Base-by-base conservation (phyloP, 1,139 yeast species). In the Petasospora fabianii region DNA sequence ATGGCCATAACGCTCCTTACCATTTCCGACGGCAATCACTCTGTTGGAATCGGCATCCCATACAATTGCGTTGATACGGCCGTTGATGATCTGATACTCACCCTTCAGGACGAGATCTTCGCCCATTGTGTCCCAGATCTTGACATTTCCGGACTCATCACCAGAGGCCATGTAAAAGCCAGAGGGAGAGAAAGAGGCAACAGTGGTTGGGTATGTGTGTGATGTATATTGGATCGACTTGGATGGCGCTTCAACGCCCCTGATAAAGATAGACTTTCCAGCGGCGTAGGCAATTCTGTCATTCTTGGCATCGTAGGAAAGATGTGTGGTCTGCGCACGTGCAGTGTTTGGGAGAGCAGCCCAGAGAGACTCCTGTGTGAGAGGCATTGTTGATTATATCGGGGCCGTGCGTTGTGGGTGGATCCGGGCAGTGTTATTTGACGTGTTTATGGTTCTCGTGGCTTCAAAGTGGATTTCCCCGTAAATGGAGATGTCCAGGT, bases 21-120 rank as follows among this genome's bases (percentile, higher is more conserved):
- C 97, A 53, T 85, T 84, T 38, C 99, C 99, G 10, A 90, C 97
- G 2, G 96, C 96, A 58, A 94, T 85, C 40, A 94, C 66, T 49
- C 98, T 73, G 42, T 80, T 69, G 36, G 81, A 78, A 55, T 94
- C 98, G 16, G 84, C 83, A 59, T 94, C 98, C 98, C 97, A 94
- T 1, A 90, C 81, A 47, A 92, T 69, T 46, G 87, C 87, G 49
- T 76, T 82, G 55, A 94, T 80, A 12, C 87, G 77, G 3, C 97
- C 97, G 28, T 85, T 75, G 46, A 92, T 75, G 24, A 88, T 79
- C 50, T 77, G 86, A 59, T 80, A 86, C 53, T 90, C 96, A 42
- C 90, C 82, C 62, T 90, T 90, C 37, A 86, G 65, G 21, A 70
- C 60, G 42, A 81, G 72, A 44, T 81, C 88, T 26, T 73, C 77